Evolutionary conservation across 129 eudicot genomes (phyloP).

Genomic region (Saposhnikovia divaricata): DNA sequence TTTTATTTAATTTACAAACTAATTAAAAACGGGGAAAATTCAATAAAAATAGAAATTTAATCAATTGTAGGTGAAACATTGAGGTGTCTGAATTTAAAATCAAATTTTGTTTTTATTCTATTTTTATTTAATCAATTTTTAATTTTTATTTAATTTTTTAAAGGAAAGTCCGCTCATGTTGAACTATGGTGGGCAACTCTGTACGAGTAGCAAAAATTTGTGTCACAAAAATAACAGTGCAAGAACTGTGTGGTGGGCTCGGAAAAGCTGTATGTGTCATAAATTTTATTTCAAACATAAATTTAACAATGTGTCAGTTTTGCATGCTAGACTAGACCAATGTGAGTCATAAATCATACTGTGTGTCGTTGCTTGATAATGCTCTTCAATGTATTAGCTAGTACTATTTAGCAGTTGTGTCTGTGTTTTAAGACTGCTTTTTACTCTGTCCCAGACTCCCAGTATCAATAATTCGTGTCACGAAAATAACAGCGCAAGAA

Average conservation of each 20-base stretch:
- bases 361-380: neutral
- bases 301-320: neutral
- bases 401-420: neutral
- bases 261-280: neutral
- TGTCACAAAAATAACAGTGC: neutral
- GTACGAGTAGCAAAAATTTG: neutral
- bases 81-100: no score
- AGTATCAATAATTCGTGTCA: neutral
- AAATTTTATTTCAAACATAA: neutral
- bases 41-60: no score
- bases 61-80: no score
- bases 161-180: no score
- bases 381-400: no score
- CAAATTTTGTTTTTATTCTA: no score
- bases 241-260: neutral
- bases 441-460: neutral
- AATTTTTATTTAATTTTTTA: no score
- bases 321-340: neutral
- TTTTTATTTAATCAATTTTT: no score
- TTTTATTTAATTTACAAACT: no score
- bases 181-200: no score
- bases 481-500: neutral
- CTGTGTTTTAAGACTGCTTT: neutral
- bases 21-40: no score
- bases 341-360: neutral